Conservation (phyloP, 176 grass and related monocot genomes). For the Phoenix roebelenii region DNA sequence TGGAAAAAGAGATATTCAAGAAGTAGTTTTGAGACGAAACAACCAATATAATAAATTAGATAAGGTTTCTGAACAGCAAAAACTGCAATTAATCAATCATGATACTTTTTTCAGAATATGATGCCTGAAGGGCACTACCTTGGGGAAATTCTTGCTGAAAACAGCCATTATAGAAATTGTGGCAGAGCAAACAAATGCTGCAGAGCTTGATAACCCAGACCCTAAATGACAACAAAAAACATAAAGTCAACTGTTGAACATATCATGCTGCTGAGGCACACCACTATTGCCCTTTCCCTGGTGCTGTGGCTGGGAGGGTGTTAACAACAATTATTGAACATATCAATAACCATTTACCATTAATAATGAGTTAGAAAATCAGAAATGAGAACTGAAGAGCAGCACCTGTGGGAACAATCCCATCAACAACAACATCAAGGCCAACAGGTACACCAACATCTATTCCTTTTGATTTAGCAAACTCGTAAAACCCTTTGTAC, state of each 20-base stretch:
- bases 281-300: no score
- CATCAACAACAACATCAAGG: constrained; percentile 79
- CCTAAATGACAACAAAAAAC: constrained; percentile 32
- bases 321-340: no score
- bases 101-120: no score
- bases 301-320: no score
- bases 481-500: constrained; percentile 87
- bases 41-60: no score
- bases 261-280: no score
- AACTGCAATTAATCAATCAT: no score
- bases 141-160: constrained; percentile 61
- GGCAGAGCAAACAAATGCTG: constrained; percentile 96
- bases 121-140: constrained; percentile 31
- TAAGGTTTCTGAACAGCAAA: no score
- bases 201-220: constrained; percentile 88
- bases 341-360: no score
- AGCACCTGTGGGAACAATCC: constrained; percentile 82
- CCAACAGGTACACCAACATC: constrained; percentile 50
- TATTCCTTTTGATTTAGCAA: constrained; percentile 57
- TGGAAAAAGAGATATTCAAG: no score
- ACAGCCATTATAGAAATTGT: constrained; percentile 92
- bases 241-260: background rate
- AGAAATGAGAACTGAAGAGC: background rate
- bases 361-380: no score
- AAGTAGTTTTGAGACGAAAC: no score